A percentile compares a stretch with the other conserved stretches of the same genome.
These are phyloP conservation scores for Eucalyptus cloeziana DNA, from an alignment of 345 rosid genomes.

Conservation along the genomic window DNA sequence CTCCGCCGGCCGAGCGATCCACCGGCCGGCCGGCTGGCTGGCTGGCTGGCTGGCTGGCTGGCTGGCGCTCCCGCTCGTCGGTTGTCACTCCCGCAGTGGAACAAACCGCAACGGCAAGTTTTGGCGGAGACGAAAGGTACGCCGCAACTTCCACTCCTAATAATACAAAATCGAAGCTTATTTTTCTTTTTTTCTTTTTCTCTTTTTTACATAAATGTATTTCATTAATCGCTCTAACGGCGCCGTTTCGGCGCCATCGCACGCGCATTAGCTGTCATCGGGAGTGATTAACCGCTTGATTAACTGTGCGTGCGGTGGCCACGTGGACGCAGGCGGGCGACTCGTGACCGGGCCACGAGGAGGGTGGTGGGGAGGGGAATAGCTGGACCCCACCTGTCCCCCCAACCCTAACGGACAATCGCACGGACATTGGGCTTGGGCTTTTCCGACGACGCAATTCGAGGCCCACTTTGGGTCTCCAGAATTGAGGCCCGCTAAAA, in stretches of 20 bases:
- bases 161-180: neutral
- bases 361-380: neutral
- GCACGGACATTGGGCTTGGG: neutral
- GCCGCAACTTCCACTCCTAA: neutral
- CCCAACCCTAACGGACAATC: neutral
- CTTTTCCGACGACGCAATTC: neutral
- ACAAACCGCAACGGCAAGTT: neutral
- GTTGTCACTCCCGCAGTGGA: neutral
- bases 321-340: neutral
- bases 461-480: neutral
- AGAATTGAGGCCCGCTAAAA: neutral
- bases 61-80: neutral
- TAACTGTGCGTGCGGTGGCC: neutral
- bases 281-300: neutral
- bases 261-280: neutral
- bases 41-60: neutral
- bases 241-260: neutral
- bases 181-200: neutral
- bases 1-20: neutral
- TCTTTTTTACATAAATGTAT: neutral
- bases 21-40: neutral
- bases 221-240: neutral
- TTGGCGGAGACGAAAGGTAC: neutral
- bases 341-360: neutral
- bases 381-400: neutral